phyloP scores from a whole-genome alignment of 2,329 filamentous ascomycete genomes.

The Talaromyces pinophilus region DNA sequence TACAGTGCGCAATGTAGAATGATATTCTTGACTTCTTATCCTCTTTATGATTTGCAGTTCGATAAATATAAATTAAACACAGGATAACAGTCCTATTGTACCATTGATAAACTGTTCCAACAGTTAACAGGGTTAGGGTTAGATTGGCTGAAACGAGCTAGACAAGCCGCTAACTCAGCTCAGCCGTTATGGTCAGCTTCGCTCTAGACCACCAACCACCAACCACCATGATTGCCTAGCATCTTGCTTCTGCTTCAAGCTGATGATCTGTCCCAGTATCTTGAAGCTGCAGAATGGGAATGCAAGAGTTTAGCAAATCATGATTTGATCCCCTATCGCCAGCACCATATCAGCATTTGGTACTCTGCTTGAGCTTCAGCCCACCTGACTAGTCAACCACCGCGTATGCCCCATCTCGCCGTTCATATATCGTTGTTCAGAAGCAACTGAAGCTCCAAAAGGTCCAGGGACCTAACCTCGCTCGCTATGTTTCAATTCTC shows the following conservation, averaged over 20 bases:
- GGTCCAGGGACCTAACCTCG: background rate
- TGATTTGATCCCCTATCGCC: constrained; percentile 4
- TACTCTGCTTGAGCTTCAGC: background rate
- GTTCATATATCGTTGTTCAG: background rate
- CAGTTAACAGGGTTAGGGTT: background rate
- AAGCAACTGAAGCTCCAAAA: background rate
- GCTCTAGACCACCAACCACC: constrained; percentile 4
- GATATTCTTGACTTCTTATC: background rate
- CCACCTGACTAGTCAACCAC: background rate
- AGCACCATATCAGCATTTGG: background rate
- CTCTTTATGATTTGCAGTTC: background rate
- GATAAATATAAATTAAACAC: background rate
- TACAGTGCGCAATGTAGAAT: constrained; percentile 10
- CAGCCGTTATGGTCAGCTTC: constrained; percentile 5
- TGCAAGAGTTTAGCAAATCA: background rate
- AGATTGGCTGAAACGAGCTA: background rate
- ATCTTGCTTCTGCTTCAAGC: background rate
- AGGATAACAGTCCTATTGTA: background rate
- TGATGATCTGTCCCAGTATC: background rate
- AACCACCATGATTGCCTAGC: constrained; percentile 5
- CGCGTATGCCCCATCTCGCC: background rate
- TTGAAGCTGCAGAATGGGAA: background rate
- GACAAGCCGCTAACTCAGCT: constrained; percentile 14
- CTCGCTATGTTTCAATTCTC: constrained; percentile 61
- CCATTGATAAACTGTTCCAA: background rate